Evolutionary conservation across 257 asterid species (phyloP).

Genomic region (Eucommia ulmoides): DNA sequence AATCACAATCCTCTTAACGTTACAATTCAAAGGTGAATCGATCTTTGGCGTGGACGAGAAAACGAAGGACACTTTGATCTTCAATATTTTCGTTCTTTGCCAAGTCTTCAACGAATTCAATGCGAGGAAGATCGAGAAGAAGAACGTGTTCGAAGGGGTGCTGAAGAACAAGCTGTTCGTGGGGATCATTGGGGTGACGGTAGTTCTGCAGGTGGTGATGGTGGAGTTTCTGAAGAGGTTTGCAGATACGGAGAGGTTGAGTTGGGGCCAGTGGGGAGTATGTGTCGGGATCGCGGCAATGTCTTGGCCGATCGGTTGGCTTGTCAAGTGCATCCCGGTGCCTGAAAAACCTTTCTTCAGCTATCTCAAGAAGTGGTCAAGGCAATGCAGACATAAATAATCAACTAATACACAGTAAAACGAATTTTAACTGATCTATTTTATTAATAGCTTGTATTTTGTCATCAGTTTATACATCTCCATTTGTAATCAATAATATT

Average conservation of each 20-base stretch:
- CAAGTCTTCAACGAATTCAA: conserved; percentile 26
- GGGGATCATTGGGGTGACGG: conserved; percentile 19
- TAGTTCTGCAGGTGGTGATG: conserved; percentile 25
- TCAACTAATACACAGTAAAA: no score
- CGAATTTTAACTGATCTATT: no score
- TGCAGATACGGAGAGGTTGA: conserved; percentile 26
- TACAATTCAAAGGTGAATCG: conserved; percentile 28
- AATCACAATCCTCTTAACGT: conserved; percentile 18
- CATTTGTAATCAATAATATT: no score
- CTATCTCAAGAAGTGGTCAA: conserved; percentile 6
- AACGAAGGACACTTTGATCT: conserved; percentile 22
- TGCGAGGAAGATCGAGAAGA: conserved; percentile 17
- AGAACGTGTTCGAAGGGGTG: conserved; percentile 21
- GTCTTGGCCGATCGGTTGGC: conserved; percentile 30
- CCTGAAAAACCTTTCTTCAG: conserved; percentile 18
- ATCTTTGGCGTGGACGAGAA: conserved; percentile 15
- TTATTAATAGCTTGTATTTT: no score
- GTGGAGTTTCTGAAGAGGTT: conserved; percentile 24
- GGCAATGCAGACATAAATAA: no score
- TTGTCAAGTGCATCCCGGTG: conserved; percentile 24
- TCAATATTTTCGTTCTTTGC: conserved; percentile 21
- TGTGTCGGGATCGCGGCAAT: conserved; percentile 23
- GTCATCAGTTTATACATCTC: no score
- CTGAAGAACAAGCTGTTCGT: conserved; percentile 24
- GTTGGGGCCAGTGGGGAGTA: conserved; percentile 27